Conservation (phyloP, 257 asterid species). For the Sherardia arvensis region DNA sequence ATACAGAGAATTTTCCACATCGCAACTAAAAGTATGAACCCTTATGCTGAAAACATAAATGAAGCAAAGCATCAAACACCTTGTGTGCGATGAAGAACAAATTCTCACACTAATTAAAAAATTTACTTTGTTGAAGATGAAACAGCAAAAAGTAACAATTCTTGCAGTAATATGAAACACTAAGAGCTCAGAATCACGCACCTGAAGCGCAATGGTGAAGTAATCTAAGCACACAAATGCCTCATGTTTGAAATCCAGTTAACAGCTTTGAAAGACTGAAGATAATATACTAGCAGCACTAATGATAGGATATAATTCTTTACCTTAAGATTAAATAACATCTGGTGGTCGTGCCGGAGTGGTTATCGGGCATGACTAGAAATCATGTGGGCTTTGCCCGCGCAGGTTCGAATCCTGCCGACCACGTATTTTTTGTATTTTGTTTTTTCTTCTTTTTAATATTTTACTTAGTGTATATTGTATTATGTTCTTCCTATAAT, state of each 20-base stretch:
- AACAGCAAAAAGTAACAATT: neutral
- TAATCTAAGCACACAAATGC: neutral
- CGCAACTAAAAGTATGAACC: neutral
- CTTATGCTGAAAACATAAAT: neutral
- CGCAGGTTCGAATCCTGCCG: constrained; percentile 99
- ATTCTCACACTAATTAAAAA: too few species aligned
- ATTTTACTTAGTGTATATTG: too few species aligned
- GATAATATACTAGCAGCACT: neutral
- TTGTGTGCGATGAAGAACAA: neutral
- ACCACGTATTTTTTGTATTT: constrained; percentile 37
- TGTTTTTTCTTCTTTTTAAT: neutral
- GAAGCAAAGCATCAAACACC: neutral
- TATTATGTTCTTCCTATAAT: too few species aligned
- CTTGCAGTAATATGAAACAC: neutral
- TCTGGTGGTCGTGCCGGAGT: constrained; percentile 95
- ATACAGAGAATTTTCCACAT: neutral
- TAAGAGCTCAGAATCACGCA: neutral
- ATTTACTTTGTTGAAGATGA: neutral
- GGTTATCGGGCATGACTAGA: constrained; percentile 99
- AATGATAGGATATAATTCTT: neutral
- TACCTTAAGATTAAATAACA: too few species aligned
- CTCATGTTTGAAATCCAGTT: neutral
- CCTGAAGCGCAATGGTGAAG: neutral
- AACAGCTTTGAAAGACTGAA: neutral
- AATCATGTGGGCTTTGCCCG: constrained; percentile 99